These are phyloP conservation scores for Oryza rufipogon DNA, from an alignment of 176 grass and related monocot species.

Conservation along the genomic window DNA sequence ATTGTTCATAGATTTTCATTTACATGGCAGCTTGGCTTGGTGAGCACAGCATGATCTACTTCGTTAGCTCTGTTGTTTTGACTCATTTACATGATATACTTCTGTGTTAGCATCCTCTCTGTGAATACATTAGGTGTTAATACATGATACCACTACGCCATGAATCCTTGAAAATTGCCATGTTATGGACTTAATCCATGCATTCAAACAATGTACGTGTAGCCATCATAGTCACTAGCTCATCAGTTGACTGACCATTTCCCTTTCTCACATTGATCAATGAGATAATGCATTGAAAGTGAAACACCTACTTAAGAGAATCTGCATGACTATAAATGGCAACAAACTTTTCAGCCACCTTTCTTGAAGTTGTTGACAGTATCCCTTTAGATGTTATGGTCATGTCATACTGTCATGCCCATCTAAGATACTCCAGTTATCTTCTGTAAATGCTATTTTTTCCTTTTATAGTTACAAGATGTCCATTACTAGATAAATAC, in stretches of 20 bases:
- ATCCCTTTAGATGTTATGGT: not conserved
- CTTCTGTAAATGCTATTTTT: not conserved
- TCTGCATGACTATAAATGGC: not conserved
- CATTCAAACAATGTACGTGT: not conserved
- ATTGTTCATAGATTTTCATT: not conserved
- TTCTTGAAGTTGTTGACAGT: not conserved
- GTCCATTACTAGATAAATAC: not conserved
- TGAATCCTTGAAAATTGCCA: not conserved
- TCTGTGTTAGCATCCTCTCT: not conserved
- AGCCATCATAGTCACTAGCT: not conserved
- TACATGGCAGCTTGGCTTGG: constrained; percentile 8
- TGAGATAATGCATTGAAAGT: not conserved
- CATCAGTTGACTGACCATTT: not conserved
- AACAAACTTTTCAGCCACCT: not conserved
- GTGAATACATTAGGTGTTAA: not conserved
- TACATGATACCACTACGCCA: not conserved
- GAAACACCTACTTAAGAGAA: not conserved
- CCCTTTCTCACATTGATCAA: constrained; percentile 24
- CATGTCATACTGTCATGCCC: constrained; percentile 1
- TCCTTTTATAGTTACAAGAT: not conserved
- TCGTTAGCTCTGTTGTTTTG: not conserved
- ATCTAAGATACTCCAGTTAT: constrained; percentile 6
- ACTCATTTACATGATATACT: not conserved
- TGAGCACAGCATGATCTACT: not conserved
- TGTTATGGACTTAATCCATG: not conserved